These are phyloP conservation scores for Tulasnella sp. DNA, from an alignment of 768 basidiomycete species.

Conservation along the genomic window DNA sequence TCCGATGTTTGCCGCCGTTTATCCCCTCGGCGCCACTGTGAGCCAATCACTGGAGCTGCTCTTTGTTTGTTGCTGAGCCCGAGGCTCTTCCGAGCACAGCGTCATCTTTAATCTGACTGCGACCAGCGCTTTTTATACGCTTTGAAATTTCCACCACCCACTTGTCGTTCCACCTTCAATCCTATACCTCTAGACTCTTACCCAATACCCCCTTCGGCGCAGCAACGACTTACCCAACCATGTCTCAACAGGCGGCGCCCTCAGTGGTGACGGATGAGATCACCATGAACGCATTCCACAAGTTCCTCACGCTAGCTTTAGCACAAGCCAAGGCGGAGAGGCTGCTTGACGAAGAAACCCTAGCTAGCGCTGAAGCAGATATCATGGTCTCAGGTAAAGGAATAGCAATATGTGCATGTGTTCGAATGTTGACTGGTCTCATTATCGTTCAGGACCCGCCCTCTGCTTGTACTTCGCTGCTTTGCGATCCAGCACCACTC, in stretches of 20 bases:
- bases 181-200: background rate
- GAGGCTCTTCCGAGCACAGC: background rate
- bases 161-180: background rate
- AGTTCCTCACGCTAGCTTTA: constrained; percentile 73
- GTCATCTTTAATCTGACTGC: background rate
- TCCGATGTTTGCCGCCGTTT: background rate
- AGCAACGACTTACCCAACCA: background rate
- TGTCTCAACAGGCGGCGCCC: background rate
- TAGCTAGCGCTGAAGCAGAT: constrained; percentile 75
- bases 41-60: background rate
- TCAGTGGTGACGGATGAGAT: constrained; percentile 36
- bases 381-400: constrained; percentile 78
- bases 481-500: constrained; percentile 64
- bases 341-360: constrained; percentile 64
- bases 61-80: background rate
- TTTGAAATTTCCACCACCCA: background rate
- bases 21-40: background rate
- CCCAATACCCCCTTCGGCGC: background rate
- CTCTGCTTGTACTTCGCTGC: constrained; percentile 83
- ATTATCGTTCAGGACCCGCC: constrained; percentile 55
- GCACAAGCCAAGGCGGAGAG: constrained; percentile 69
- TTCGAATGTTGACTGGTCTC: constrained; percentile 15
- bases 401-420: background rate
- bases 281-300: constrained; percentile 76
- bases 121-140: background rate